A percentile compares a stretch with the other conserved stretches of the same genome.
phyloP scores from a whole-genome alignment of 2,329 filamentous ascomycete species.

The Laburnicola sp. region DNA sequence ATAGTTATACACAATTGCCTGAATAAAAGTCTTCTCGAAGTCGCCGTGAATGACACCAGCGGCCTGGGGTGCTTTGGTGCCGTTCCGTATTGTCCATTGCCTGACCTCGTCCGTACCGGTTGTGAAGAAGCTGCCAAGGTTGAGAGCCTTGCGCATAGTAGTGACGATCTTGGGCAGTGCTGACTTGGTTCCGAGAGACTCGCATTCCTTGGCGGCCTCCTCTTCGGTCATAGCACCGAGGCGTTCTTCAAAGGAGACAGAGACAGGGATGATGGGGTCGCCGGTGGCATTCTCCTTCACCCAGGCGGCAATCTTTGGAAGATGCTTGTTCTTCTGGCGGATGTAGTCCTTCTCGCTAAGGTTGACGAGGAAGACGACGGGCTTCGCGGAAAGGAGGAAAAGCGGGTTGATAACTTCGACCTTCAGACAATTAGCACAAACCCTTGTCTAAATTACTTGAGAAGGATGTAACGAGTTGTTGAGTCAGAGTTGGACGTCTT shows the following conservation, averaged over 20 bases:
- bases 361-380: conserved; percentile 96
- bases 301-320: conserved; percentile 92
- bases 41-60: conserved; percentile 98
- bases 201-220: conserved; percentile 81
- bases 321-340: conserved; percentile 99
- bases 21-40: conserved; percentile 99
- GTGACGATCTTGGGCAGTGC: conserved; percentile 87
- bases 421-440: conserved; percentile 55
- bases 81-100: conserved; percentile 96
- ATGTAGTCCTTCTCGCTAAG: conserved; percentile 96
- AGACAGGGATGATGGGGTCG: conserved; percentile 91
- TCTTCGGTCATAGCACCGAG: conserved; percentile 79
- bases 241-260: conserved; percentile 89
- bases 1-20: conserved; percentile 93
- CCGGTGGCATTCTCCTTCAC: conserved; percentile 86
- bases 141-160: conserved; percentile 89
- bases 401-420: conserved; percentile 97
- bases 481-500: conserved; percentile 76
- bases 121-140: conserved; percentile 96
- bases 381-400: conserved; percentile 92
- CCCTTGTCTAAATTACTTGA: neutral
- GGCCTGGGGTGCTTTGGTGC: conserved; percentile 95
- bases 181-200: conserved; percentile 83
- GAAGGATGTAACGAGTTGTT: conserved; percentile 8
- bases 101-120: conserved; percentile 93